Evolutionary conservation across 768 basidiomycete species (phyloP).

Genomic region (Hysterangium stoloniferum): DNA sequence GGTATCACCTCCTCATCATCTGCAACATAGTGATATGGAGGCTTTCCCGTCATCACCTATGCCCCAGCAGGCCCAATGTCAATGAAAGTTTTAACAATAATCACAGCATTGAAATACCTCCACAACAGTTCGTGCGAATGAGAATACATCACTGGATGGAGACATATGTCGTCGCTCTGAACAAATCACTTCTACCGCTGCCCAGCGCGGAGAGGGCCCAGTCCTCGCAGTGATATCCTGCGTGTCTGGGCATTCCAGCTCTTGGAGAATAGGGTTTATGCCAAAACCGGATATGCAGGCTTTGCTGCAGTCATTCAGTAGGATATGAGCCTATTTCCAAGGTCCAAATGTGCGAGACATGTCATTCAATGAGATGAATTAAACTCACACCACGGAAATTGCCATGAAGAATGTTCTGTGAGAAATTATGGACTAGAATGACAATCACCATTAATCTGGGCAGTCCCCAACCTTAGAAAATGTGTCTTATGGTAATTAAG

Average conservation of each 20-base stretch:
- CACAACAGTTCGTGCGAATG: constrained; percentile 4
- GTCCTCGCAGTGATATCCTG: too few relatives aligned
- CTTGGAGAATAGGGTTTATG: constrained; percentile 4
- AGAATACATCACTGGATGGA: constrained; percentile 1
- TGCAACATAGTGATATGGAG: constrained; percentile 3
- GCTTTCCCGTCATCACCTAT: constrained; percentile 5
- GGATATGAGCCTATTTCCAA: background rate
- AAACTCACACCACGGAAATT: background rate
- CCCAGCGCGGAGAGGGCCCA: constrained; percentile 5
- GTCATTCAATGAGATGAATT: background rate
- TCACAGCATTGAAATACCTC: constrained; percentile 6
- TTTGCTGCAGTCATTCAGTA: background rate
- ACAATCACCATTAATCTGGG: background rate
- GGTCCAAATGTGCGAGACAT: too few relatives aligned
- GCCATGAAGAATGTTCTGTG: constrained; percentile 1
- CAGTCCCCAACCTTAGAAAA: background rate
- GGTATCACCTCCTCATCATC: constrained; percentile 1
- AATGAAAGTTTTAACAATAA: background rate
- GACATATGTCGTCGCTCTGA: background rate
- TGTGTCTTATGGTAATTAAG: background rate
- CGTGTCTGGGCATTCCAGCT: background rate
- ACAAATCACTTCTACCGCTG: constrained; percentile 3
- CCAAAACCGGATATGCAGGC: constrained; percentile 8
- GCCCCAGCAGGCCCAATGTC: too few relatives aligned
- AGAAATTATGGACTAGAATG: constrained; percentile 6